Percentiles rank a stretch among this genome's conserved stretches.
Evolutionary conservation across 441 rosid species (phyloP).

Genomic region (Croton laevigatus): DNA sequence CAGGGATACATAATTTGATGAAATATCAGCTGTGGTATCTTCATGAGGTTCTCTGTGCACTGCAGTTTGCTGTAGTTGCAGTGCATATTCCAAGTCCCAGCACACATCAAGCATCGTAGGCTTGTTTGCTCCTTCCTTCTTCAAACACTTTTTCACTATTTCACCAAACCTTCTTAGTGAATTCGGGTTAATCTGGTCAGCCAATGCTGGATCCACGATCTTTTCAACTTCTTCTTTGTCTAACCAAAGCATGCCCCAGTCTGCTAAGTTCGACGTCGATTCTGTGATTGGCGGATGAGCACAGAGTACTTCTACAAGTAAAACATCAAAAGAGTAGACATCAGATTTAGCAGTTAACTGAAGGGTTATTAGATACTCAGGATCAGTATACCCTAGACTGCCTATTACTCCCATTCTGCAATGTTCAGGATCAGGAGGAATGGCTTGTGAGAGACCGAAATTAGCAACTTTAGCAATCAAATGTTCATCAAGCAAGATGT

Average conservation of each 20-base stretch:
- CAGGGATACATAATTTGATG: neutral
- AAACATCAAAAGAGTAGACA: conserved; percentile 15
- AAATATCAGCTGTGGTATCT: neutral
- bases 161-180: conserved; percentile 46
- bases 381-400: conserved; percentile 16
- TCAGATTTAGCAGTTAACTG: conserved; percentile 16
- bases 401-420: neutral
- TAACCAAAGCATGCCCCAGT: conserved; percentile 37
- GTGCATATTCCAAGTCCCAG: conserved; percentile 46
- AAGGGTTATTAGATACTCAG: conserved; percentile 17
- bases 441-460: conserved; percentile 23
- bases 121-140: conserved; percentile 31
- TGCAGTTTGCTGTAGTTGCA: conserved; percentile 27
- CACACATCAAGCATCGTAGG: conserved; percentile 46
- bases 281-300: conserved; percentile 34
- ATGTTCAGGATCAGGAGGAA: neutral
- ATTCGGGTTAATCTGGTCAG: conserved; percentile 29
- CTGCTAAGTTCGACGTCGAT: conserved; percentile 35
- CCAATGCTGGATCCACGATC: conserved; percentile 34
- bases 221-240: conserved; percentile 34
- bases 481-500: conserved; percentile 42
- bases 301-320: conserved; percentile 31
- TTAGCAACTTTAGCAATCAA: conserved; percentile 41
- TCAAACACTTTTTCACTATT: conserved; percentile 41
- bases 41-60: conserved; percentile 13